Evolutionary conservation across 345 rosid genomes (phyloP).

Genomic region (Salix brachista): DNA sequence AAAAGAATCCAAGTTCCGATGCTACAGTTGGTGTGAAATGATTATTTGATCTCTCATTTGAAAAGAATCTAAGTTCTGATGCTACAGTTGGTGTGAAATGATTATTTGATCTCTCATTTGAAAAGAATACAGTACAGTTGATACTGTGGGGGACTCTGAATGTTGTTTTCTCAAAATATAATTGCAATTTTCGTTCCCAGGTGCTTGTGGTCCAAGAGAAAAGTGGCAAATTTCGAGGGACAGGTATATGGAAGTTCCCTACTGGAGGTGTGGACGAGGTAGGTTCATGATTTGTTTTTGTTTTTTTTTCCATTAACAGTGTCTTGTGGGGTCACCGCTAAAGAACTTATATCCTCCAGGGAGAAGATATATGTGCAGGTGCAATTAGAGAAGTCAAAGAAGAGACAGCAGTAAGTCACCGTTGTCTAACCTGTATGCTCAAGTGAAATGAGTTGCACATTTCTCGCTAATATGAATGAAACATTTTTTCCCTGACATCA

Average conservation of each 20-base stretch:
- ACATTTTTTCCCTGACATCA: not conserved
- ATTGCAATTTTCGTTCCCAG: constrained; percentile 28
- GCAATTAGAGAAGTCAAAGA: constrained; percentile 89
- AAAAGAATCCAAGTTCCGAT: not conserved
- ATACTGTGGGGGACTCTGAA: not conserved
- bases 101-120: not conserved
- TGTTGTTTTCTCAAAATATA: not conserved
- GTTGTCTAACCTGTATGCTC: not conserved
- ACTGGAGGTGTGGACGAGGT: constrained; percentile 86
- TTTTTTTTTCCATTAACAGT: not conserved
- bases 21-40: not conserved
- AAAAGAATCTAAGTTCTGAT: not conserved
- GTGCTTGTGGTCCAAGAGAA: constrained; percentile 82
- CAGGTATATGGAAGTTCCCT: constrained; percentile 80
- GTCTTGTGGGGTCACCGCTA: not conserved
- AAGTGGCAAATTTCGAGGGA: constrained; percentile 48
- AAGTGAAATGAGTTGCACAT: not conserved
- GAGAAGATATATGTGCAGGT: constrained; percentile 70
- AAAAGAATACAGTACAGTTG: not conserved
- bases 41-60: not conserved
- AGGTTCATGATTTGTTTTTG: not conserved
- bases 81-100: not conserved
- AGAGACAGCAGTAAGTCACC: constrained; percentile 77
- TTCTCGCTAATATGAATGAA: not conserved
- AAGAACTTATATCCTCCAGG: constrained; percentile 39